Evolutionary conservation across 2,329 filamentous ascomycete species (phyloP).

Genomic region (Xylaria sp.): DNA sequence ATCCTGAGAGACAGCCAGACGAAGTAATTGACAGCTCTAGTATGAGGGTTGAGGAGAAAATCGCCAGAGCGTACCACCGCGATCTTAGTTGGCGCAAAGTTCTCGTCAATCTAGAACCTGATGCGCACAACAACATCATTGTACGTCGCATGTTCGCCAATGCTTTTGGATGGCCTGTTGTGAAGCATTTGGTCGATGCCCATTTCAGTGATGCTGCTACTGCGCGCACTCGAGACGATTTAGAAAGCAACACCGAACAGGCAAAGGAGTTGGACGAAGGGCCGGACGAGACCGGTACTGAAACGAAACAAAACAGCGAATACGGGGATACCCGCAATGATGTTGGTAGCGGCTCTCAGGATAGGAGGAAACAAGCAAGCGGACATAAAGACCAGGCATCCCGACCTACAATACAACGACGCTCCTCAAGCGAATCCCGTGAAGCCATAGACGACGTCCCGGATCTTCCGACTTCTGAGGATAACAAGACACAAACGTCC

Average conservation of each 20-base stretch:
- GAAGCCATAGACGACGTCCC: conserved; percentile 60
- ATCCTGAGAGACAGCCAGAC: conserved; percentile 58
- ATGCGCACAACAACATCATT: conserved; percentile 98
- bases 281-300: conserved; percentile 72
- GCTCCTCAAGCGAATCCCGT: conserved; percentile 48
- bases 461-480: conserved; percentile 54
- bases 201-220: conserved; percentile 85
- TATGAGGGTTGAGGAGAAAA: conserved; percentile 97
- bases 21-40: conserved; percentile 68
- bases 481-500: conserved; percentile 39
- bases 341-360: not conserved
- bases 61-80: conserved; percentile 92
- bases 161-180: conserved; percentile 95
- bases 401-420: conserved; percentile 32
- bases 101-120: conserved; percentile 91
- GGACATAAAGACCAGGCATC: not conserved
- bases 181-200: conserved; percentile 93
- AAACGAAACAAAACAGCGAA: conserved; percentile 56
- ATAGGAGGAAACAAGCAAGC: conserved; percentile 3
- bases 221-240: conserved; percentile 73
- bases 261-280: conserved; percentile 69
- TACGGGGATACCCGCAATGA: conserved; percentile 42
- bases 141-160: conserved; percentile 97
- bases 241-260: conserved; percentile 74
- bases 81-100: conserved; percentile 97